Percentiles rank a stretch among this genome's conserved stretches.
These are phyloP conservation scores for Mayamaea pseudoterrestris DNA, from an alignment of 108 stramenopile species.

Conservation along the genomic window DNA sequence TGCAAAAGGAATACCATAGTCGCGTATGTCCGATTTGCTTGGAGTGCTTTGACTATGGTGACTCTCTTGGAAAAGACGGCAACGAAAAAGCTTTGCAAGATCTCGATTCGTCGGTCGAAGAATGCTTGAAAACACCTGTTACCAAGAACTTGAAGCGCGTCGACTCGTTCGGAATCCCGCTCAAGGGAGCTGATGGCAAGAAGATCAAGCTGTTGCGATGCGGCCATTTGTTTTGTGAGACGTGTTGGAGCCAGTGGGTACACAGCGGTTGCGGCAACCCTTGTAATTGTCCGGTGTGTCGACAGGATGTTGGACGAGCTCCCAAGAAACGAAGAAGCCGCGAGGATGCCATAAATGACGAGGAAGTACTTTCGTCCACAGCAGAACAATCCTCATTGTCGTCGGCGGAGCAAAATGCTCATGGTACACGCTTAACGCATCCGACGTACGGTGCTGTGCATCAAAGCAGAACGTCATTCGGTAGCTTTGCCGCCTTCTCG, in stretches of 20 bases:
- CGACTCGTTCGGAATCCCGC: conserved; percentile 61
- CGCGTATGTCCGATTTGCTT: conserved; percentile 70
- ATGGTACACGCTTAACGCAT: no score
- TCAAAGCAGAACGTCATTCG: no score
- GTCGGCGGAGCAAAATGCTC: no score
- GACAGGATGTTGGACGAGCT: conserved; percentile 55
- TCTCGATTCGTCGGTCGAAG: no score
- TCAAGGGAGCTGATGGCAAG: conserved; percentile 46
- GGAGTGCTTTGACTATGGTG: conserved; percentile 38
- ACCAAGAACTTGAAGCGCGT: conserved; percentile 26
- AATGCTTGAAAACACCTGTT: background rate
- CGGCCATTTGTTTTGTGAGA: conserved; percentile 80
- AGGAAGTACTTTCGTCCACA: no score
- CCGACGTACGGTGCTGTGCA: no score
- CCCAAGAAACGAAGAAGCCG: background rate
- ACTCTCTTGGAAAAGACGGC: conserved; percentile 8
- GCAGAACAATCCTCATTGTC: no score
- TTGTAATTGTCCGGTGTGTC: conserved; percentile 72
- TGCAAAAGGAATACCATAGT: conserved; percentile 56
- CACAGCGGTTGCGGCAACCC: conserved; percentile 70
- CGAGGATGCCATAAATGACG: background rate
- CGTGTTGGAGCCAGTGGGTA: conserved; percentile 76
- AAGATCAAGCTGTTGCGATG: conserved; percentile 73
- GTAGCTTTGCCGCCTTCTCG: no score
- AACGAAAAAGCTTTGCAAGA: no score